A percentile compares a stretch with the other conserved stretches of the same genome.
These are phyloP conservation scores for Rhizomucor miehei DNA, from an alignment of 371 early-diverging fungal genomes.

Conservation along the genomic window DNA sequence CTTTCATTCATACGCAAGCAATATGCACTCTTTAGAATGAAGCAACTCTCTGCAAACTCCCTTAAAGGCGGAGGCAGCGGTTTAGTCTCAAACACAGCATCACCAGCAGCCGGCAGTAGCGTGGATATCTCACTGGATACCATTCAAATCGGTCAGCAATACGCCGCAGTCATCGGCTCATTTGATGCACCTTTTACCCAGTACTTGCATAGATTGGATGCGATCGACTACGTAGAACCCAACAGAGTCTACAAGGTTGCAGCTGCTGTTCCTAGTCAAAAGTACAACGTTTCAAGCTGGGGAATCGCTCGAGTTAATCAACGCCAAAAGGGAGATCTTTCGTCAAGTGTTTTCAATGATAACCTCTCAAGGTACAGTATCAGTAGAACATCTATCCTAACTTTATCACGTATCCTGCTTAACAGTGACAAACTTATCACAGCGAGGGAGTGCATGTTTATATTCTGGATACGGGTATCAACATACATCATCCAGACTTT, in stretches of 20 bases:
- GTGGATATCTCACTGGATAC: constrained; percentile 7
- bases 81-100: too few species aligned
- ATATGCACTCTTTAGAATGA: constrained; percentile 9
- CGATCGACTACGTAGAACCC: constrained; percentile 52
- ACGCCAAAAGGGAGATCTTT: constrained; percentile 25
- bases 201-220: constrained; percentile 22
- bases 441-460: constrained; percentile 63
- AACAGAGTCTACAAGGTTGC: constrained; percentile 37
- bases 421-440: not conserved
- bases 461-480: constrained; percentile 76
- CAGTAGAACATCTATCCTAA: not conserved
- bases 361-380: constrained; percentile 41
- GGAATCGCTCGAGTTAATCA: constrained; percentile 58
- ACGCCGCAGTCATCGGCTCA: constrained; percentile 17
- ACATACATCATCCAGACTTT: constrained; percentile 75
- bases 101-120: not conserved
- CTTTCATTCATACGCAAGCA: constrained; percentile 13
- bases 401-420: too few species aligned
- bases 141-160: constrained; percentile 16
- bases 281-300: constrained; percentile 47
- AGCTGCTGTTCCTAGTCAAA: not conserved
- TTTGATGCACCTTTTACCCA: constrained; percentile 26
- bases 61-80: not conserved
- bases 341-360: constrained; percentile 41
- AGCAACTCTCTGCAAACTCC: not conserved